A percentile compares a stretch with the other conserved stretches of the same genome.
Evolutionary conservation across 805 yeast species (phyloP).

Genomic region (Monosporozyma unispora): DNA sequence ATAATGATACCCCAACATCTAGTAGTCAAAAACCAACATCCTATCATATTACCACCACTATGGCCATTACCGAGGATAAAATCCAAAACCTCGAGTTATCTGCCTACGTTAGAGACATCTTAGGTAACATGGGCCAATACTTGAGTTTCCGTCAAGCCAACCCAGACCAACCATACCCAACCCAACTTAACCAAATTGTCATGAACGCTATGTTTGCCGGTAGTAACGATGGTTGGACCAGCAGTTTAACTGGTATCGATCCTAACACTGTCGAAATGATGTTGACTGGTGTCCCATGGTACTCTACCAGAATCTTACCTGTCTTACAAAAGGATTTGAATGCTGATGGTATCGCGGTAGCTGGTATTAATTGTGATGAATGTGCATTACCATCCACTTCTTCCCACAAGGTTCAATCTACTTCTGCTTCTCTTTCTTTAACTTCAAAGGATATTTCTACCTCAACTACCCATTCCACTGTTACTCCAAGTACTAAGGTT

Average conservation of each 20-base stretch:
- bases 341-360: neutral
- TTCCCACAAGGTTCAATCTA: neutral
- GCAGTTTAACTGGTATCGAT: conserved; percentile 21
- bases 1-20: too few relatives aligned
- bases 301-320: conserved; percentile 1
- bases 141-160: conserved; percentile 6
- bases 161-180: conserved; percentile 7
- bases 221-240: conserved; percentile 27
- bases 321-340: neutral
- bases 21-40: too few relatives aligned
- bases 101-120: conserved; percentile 8
- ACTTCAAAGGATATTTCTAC: neutral
- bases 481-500: conserved; percentile 8
- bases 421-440: neutral
- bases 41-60: conserved; percentile 3
- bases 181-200: conserved; percentile 1
- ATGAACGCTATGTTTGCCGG: neutral
- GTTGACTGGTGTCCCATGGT: conserved; percentile 4
- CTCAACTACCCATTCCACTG: neutral
- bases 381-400: neutral
- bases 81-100: conserved; percentile 5
- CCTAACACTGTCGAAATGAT: conserved; percentile 7
- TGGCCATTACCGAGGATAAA: conserved; percentile 1
- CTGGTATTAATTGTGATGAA: neutral
- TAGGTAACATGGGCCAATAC: conserved; percentile 4